Percentiles rank a stretch among this genome's conserved stretches.
phyloP scores from a whole-genome alignment of 2,329 filamentous ascomycete genomes.

The Aspergillus nomiae region DNA sequence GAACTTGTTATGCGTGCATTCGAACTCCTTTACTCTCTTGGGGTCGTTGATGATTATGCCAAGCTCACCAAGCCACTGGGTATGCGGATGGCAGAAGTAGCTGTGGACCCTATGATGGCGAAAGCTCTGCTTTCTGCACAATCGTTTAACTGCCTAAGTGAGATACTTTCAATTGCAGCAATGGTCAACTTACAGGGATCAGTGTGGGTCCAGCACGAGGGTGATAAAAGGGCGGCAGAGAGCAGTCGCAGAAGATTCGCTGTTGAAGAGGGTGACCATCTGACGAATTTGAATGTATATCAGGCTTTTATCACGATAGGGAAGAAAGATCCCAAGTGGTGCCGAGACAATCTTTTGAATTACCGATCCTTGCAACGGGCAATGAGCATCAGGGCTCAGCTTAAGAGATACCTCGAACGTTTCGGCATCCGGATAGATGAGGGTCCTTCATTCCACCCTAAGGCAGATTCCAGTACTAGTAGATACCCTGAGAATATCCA shows the following conservation, averaged over 20 bases:
- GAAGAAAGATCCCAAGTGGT: constrained; percentile 82
- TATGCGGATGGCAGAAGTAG: constrained; percentile 85
- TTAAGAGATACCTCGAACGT: constrained; percentile 83
- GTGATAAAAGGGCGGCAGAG: constrained; percentile 74
- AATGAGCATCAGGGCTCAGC: constrained; percentile 81
- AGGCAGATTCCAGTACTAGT: constrained; percentile 34
- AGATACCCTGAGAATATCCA: constrained; percentile 72
- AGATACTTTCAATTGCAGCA: constrained; percentile 87
- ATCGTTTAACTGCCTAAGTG: constrained; percentile 75
- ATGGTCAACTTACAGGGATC: constrained; percentile 87
- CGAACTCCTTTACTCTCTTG: constrained; percentile 83
- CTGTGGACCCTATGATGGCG: constrained; percentile 93
- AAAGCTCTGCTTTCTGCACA: constrained; percentile 78
- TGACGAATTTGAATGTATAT: constrained; percentile 92
- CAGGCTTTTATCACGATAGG: constrained; percentile 82
- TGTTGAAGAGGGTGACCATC: constrained; percentile 88
- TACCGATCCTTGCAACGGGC: constrained; percentile 81
- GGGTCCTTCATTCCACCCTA: constrained; percentile 40
- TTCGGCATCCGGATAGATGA: constrained; percentile 75
- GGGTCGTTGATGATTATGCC: constrained; percentile 84
- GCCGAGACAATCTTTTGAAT: constrained; percentile 82
- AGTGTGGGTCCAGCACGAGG: constrained; percentile 80
- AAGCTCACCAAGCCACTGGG: constrained; percentile 90
- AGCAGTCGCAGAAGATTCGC: constrained; percentile 78
- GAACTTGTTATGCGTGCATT: constrained; percentile 83